Conservation (phyloP, 768 basidiomycete species). For the Termitomyces sp. region DNA sequence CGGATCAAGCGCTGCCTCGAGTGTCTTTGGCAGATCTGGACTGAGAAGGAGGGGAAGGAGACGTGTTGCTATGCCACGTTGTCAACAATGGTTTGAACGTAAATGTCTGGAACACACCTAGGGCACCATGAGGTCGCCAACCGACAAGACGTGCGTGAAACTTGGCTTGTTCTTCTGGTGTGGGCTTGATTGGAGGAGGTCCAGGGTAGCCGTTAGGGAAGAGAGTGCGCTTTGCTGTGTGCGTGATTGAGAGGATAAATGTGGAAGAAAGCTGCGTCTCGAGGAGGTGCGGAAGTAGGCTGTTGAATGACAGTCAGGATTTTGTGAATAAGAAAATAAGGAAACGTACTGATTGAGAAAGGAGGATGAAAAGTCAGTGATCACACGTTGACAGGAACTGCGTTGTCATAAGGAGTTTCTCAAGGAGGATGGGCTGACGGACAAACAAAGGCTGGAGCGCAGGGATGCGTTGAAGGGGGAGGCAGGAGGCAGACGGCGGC, state of each 20-base stretch:
- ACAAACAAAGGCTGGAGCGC: too few relatives aligned
- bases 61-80: constrained; percentile 29
- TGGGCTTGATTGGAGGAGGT: constrained; percentile 69
- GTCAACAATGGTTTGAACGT: constrained; percentile 2
- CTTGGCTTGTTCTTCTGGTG: constrained; percentile 67
- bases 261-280: constrained; percentile 48
- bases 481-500: too few relatives aligned
- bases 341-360: constrained; percentile 58
- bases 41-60: constrained; percentile 57
- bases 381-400: too few relatives aligned
- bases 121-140: constrained; percentile 34
- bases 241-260: constrained; percentile 52
- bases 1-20: constrained; percentile 58
- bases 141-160: constrained; percentile 46
- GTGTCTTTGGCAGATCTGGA: constrained; percentile 42
- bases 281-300: constrained; percentile 71
- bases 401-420: too few relatives aligned
- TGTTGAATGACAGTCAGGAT: constrained; percentile 22
- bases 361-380: constrained; percentile 44
- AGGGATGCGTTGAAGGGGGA: too few relatives aligned
- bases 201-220: constrained; percentile 92
- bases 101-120: constrained; percentile 28
- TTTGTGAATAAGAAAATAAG: not conserved
- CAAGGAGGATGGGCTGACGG: too few relatives aligned
- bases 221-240: constrained; percentile 62